Percentiles rank a stretch among this genome's conserved stretches.
These are phyloP conservation scores for Platanus orientalis DNA, from an alignment of 164 flowering plant species.

Conservation along the genomic window DNA sequence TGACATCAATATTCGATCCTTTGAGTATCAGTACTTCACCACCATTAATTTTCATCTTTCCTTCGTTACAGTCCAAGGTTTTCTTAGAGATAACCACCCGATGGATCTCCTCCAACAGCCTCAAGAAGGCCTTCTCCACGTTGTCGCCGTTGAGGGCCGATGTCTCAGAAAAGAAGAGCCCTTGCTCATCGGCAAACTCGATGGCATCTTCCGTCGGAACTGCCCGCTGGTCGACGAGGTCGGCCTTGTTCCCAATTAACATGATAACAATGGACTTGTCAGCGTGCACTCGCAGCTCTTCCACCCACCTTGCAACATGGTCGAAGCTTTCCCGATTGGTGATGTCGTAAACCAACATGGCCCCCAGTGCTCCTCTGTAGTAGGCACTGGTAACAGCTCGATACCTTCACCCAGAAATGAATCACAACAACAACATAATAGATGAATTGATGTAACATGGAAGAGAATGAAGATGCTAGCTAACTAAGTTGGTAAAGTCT, in stretches of 20 bases:
- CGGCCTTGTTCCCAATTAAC: slow-evolving; percentile 67
- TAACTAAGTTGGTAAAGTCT: too few relatives aligned
- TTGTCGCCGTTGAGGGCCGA: slow-evolving; percentile 67
- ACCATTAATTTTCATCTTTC: slow-evolving; percentile 9
- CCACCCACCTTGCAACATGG: slow-evolving; percentile 64
- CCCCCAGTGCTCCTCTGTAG: slow-evolving; percentile 76
- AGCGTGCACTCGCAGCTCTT: slow-evolving; percentile 63
- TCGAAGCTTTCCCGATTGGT: slow-evolving; percentile 60
- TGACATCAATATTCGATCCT: slow-evolving; percentile 51
- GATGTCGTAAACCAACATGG: slow-evolving; percentile 67
- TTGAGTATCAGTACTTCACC: slow-evolving; percentile 15
- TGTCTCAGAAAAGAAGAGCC: slow-evolving; percentile 59
- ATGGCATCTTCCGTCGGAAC: slow-evolving; percentile 55
- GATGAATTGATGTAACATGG: too few relatives aligned
- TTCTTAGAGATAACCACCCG: slow-evolving; percentile 40
- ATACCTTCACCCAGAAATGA: too few relatives aligned
- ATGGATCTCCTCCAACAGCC: slow-evolving; percentile 46
- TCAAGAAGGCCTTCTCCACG: slow-evolving; percentile 50
- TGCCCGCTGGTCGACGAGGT: slow-evolving; percentile 44
- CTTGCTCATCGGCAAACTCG: slow-evolving; percentile 53
- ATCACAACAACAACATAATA: too few relatives aligned
- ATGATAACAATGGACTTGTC: slow-evolving; percentile 61
- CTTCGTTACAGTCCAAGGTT: slow-evolving; percentile 26
- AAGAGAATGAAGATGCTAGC: too few relatives aligned
- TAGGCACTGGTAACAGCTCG: slow-evolving; percentile 78